Evolutionary conservation across 192 early-diverging fungal genomes (phyloP), one percentile per base, ranked within the genome.

Genomic region (Helicostylum pulchrum): DNA sequence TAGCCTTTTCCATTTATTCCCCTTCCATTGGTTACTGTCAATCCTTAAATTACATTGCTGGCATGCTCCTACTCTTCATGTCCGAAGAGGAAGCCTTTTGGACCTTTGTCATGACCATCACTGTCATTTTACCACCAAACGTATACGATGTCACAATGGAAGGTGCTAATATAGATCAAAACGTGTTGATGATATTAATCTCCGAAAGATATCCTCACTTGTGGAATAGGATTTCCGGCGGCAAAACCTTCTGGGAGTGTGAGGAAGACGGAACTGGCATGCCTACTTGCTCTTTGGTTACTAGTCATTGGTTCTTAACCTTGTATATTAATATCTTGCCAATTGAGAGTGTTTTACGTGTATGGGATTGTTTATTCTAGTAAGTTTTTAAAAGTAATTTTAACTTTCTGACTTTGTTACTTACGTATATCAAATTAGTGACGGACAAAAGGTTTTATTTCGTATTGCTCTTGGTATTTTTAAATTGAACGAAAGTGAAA

Each of bases 311-410:
- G 92, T 90, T 92, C 64, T 66, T 92, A 65, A 89, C 90, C 0
- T 69, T 92, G 2, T 94, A 87, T 65, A 83, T 90, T 51, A 87
- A 88, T 64, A 85, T 88, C 26, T 70, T 91, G 30, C 92, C 92
- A 0, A 76, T 79, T 23, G 90, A 91, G 77, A 85, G 90, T 17
- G 83, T 87, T 12, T 70, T 93, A 0, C 80, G 92, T 31, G 83
- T 92, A 10, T 93, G 92, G 92, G 92, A 93, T 82, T 79, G 81
- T 53, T 90, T 93, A 62, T 83, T 88, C 56, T 89, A 87, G 76
- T 76, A 82, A 71, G 76, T 56, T 26, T 26, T 26, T n/a, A n/a
- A n/a, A n/a, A n/a, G n/a, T n/a, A n/a, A n/a, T n/a, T n/a, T n/a
- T n/a, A n/a, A n/a, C n/a, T n/a, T n/a, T n/a, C n/a, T n/a, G n/a